phyloP scores from a whole-genome alignment of 1,284 basidiomycete species.

The Pulchroboletus neoregius region DNA sequence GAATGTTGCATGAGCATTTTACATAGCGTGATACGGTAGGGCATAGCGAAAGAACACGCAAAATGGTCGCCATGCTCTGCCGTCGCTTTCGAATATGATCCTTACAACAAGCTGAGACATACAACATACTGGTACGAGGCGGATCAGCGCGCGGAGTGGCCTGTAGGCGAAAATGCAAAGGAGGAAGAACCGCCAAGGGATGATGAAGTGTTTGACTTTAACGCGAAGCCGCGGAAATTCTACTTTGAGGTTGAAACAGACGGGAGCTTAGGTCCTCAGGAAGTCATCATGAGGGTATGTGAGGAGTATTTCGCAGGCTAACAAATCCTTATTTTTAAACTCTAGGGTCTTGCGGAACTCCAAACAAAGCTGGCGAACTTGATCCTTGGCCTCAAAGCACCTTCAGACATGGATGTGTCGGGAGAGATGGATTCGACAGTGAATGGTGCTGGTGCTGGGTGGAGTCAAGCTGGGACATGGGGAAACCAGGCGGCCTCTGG shows the following conservation, averaged over 20 bases:
- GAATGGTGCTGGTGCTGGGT: slow-evolving; percentile 32
- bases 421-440: slow-evolving; percentile 33
- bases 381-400: slow-evolving; percentile 67
- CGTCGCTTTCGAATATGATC: slow-evolving; percentile 97
- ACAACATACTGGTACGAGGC: slow-evolving; percentile 95
- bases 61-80: slow-evolving; percentile 99
- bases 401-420: slow-evolving; percentile 52
- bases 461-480: slow-evolving; percentile 24
- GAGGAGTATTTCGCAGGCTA: neutral
- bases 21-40: slow-evolving; percentile 47
- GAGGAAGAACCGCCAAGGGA: slow-evolving; percentile 82
- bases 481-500: slow-evolving; percentile 25
- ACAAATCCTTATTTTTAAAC: neutral
- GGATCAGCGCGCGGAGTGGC: slow-evolving; percentile 79
- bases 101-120: slow-evolving; percentile 94
- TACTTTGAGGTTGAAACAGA: slow-evolving; percentile 92
- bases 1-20: slow-evolving; percentile 3
- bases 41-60: slow-evolving; percentile 97
- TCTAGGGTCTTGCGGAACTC: slow-evolving; percentile 74
- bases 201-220: slow-evolving; percentile 81
- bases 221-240: slow-evolving; percentile 82
- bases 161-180: slow-evolving; percentile 71
- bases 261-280: slow-evolving; percentile 83
- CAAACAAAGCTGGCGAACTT: slow-evolving; percentile 80
- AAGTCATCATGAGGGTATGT: slow-evolving; percentile 80